Base-by-base conservation (phyloP, 1,284 basidiomycete species). In the Mycosarcoma mackinlayi region DNA sequence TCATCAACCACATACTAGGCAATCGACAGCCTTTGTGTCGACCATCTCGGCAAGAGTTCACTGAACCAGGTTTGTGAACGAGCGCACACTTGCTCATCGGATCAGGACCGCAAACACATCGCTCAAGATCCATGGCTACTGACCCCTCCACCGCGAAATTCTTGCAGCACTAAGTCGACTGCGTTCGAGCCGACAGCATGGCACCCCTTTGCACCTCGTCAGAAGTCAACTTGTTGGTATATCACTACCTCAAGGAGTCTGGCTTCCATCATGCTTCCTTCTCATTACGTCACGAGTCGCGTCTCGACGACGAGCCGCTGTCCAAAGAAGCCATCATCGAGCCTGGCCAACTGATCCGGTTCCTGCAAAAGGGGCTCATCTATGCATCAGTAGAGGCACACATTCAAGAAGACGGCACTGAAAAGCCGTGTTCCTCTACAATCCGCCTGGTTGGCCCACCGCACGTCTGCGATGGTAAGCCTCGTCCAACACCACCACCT, bases 201-300 rank as follows among this genome's bases (percentile, higher is more conserved):
- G 59, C 77, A 18, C 75, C 77, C 6, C 71, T 78, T 38, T 77
- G 75, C 48, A 66, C 79, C 24, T 71, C 80, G 14, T 66, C 71
- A 34, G 80, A 82, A 63, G 74, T 82, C 50, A 82, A 82, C 34
- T 62, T 82, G 24, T 62, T 82, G 16, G 67, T 82, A 39, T 82
- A 82, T 42, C 81, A 82, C 67, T 82, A 82, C 54, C 76, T 82
- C 50, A 81, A 81, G 47, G 81, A 82, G 53, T 78, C 77, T 10
- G 77, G 77, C 34, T 79, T 80, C 47, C 61, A 64, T 44, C 78
- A 80, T 48, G 66, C 76, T 4, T 78, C 71, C 41, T 80, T 80
- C 65, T 68, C 76, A 5, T 42, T 80, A 16, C 75, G 81, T 28
- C 79, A 82, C 48, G 81, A 82, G 48, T 70, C 75, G 1, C 69